Percentiles rank a stretch among this genome's conserved stretches.
These are phyloP conservation scores for Thelonectria discophora DNA, from an alignment of 2,329 filamentous ascomycete genomes.

Conservation along the genomic window DNA sequence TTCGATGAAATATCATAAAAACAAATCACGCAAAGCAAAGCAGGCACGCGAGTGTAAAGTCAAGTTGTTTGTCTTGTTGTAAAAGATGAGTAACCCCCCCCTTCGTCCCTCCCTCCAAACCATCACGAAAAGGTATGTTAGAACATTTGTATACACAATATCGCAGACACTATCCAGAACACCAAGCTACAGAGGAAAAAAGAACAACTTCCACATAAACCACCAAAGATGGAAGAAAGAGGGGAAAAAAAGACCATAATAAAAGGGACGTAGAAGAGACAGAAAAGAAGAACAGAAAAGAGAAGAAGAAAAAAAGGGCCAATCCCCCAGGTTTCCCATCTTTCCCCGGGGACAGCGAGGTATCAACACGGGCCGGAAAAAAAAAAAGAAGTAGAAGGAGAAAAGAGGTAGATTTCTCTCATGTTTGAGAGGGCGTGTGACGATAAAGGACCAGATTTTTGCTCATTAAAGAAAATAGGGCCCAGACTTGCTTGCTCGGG, in stretches of 20 bases:
- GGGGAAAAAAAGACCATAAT: background rate
- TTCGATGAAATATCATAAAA: no score
- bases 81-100: conserved; percentile 14
- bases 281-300: conserved; percentile 22
- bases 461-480: no score
- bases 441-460: no score
- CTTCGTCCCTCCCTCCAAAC: conserved; percentile 22
- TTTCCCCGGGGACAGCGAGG: conserved; percentile 30
- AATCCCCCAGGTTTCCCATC: conserved; percentile 14
- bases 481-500: no score
- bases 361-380: conserved; percentile 37
- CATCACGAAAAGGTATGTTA: background rate
- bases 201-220: no score
- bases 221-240: no score
- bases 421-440: no score
- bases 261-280: conserved; percentile 12
- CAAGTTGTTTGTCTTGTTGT: conserved; percentile 15
- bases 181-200: conserved; percentile 43
- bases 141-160: conserved; percentile 33
- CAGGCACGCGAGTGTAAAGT: background rate
- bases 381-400: no score
- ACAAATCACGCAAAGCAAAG: no score
- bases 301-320: conserved; percentile 21
- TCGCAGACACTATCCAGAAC: conserved; percentile 48
- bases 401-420: no score